Conservation (phyloP, 108 stramenopile genomes). For the Fragilariopsis cylindrus region DNA sequence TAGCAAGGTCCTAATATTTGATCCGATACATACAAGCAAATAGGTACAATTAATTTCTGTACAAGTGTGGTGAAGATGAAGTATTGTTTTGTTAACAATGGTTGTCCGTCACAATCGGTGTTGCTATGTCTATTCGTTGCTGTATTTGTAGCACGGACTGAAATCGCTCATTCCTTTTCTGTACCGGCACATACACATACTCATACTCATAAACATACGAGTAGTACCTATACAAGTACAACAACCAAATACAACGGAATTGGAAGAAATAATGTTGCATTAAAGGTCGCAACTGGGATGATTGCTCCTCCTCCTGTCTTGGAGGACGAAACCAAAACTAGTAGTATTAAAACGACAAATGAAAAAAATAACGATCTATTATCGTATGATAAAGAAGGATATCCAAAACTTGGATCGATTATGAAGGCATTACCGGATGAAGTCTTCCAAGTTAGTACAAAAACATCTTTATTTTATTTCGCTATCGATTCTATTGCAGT, state of each 20-base stretch:
- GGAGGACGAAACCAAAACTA: background rate
- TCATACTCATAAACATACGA: too few species aligned
- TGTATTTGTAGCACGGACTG: background rate
- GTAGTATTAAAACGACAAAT: background rate
- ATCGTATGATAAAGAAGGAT: conserved; percentile 5
- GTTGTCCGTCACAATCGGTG: conserved; percentile 3
- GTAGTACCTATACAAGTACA: too few species aligned
- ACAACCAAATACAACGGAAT: background rate
- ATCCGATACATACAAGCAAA: too few species aligned
- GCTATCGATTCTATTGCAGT: conserved; percentile 52
- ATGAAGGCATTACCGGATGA: conserved; percentile 66
- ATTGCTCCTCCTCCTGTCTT: background rate
- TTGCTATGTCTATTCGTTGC: background rate
- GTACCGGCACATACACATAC: background rate
- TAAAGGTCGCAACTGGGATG: conserved; percentile 7
- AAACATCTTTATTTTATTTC: conserved; percentile 59
- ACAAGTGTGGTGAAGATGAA: background rate
- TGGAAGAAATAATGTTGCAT: background rate
- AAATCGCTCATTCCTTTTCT: background rate
- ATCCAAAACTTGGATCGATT: conserved; percentile 35
- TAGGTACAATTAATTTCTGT: too few species aligned
- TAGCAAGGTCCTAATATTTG: too few species aligned
- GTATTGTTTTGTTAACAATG: background rate
- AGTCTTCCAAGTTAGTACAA: conserved; percentile 52
- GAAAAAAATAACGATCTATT: background rate